A percentile compares a stretch with the other conserved stretches of the same genome.
These are phyloP conservation scores for Cordia subcordata DNA, from an alignment of 257 asterid genomes.

Conservation along the genomic window DNA sequence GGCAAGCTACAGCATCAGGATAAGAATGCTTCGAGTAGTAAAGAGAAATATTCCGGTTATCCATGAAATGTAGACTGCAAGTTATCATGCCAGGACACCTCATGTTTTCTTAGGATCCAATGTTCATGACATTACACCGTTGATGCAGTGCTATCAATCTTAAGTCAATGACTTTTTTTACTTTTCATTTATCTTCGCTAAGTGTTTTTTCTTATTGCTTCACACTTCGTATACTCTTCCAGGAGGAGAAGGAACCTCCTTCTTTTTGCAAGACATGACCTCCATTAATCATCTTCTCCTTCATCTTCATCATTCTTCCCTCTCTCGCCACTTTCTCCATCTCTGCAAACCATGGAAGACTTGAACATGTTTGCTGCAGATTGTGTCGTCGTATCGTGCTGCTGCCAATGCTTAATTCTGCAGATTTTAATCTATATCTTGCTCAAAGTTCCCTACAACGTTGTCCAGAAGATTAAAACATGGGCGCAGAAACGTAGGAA, in stretches of 20 bases:
- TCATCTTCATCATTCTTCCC: slow-evolving; percentile 17
- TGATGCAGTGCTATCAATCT: slow-evolving; percentile 20
- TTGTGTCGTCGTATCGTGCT: slow-evolving; percentile 72
- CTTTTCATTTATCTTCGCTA: slow-evolving; percentile 32
- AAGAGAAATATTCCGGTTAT: slow-evolving; percentile 31
- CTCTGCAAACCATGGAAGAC: slow-evolving; percentile 50
- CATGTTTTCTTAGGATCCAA: slow-evolving; percentile 25
- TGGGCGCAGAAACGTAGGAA: slow-evolving; percentile 38
- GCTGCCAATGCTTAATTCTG: slow-evolving; percentile 79
- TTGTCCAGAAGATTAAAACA: slow-evolving; percentile 39
- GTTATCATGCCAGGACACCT: slow-evolving; percentile 32
- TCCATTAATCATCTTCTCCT: slow-evolving; percentile 29
- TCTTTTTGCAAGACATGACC: slow-evolving; percentile 38
- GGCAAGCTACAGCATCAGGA: slow-evolving; percentile 22
- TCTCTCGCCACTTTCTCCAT: slow-evolving; percentile 1
- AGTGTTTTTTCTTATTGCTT: slow-evolving; percentile 59
- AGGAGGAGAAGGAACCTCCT: slow-evolving; percentile 29
- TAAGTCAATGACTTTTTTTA: slow-evolving; percentile 42
- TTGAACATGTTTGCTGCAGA: slow-evolving; percentile 62
- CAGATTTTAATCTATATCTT: slow-evolving; percentile 57
- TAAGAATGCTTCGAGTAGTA: slow-evolving; percentile 17
- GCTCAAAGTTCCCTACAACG: slow-evolving; percentile 50
- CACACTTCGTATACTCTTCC: slow-evolving; percentile 61
- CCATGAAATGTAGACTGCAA: slow-evolving; percentile 41
- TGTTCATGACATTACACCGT: slow-evolving; percentile 9